Evolutionary conservation across 75 land plant genomes (phyloP).

Genomic region (Selaginella moellendorffii): DNA sequence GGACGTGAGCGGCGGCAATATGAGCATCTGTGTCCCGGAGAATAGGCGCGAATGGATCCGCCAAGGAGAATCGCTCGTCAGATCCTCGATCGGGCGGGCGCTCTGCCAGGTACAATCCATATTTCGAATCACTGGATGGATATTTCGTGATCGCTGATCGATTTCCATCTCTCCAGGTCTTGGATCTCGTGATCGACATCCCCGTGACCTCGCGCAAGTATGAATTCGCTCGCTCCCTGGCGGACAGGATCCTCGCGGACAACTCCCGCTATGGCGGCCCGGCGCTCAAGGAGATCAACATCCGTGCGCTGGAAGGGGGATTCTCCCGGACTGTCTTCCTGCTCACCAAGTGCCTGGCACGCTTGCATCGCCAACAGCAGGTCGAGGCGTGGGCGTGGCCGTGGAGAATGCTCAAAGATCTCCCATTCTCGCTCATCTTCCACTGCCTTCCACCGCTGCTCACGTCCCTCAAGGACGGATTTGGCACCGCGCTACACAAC

Average conservation of each 20-base stretch:
- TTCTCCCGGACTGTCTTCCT: not conserved
- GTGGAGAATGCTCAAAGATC: not conserved
- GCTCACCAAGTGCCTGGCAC: not conserved
- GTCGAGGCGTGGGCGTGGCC: slow-evolving; percentile 2
- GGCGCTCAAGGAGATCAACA: not conserved
- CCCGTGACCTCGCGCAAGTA: not conserved
- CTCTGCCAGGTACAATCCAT: not conserved
- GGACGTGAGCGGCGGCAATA: not conserved
- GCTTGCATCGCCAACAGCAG: not conserved
- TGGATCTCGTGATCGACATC: not conserved
- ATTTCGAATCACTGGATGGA: too few relatives aligned
- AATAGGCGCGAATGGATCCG: not conserved
- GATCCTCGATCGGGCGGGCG: not conserved
- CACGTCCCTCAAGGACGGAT: not conserved
- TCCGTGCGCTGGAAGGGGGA: not conserved
- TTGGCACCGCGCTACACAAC: not conserved
- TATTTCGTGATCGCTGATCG: too few relatives aligned
- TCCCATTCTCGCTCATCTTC: not conserved
- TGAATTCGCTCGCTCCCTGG: not conserved
- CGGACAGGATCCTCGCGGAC: not conserved
- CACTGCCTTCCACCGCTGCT: not conserved
- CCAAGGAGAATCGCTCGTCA: not conserved
- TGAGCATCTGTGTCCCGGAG: not conserved
- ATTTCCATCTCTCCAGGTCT: not conserved
- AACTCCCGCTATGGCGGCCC: not conserved